A percentile compares a stretch with the other conserved stretches of the same genome.
Evolutionary conservation across 2,329 filamentous ascomycete species (phyloP).

Genomic region (Aurifilum marmelostoma): DNA sequence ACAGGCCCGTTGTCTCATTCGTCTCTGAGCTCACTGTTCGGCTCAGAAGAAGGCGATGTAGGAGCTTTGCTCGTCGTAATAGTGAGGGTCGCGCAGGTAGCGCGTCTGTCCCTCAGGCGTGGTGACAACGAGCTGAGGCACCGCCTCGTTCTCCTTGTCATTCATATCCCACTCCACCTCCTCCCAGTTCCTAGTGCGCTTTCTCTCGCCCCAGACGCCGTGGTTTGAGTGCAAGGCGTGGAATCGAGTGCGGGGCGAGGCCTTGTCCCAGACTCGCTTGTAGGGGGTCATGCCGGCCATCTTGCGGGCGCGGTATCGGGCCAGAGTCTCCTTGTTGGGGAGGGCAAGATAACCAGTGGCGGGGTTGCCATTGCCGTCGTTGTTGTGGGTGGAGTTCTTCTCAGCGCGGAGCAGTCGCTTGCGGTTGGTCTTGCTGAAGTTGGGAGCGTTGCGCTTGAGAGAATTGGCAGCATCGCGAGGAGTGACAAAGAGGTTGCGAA

Average conservation of each 20-base stretch:
- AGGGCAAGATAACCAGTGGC: neutral
- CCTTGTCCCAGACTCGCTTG: neutral
- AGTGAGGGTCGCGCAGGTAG: neutral
- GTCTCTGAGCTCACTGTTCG: neutral
- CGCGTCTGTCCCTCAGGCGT: neutral
- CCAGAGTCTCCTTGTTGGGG: neutral
- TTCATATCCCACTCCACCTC: neutral
- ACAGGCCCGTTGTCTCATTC: neutral
- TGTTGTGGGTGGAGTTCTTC: neutral
- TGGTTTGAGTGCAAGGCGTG: neutral
- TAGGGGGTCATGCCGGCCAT: neutral
- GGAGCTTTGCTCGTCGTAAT: no score
- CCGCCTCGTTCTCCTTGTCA: neutral
- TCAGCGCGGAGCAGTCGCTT: neutral
- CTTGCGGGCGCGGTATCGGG: neutral
- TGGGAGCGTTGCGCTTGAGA: neutral
- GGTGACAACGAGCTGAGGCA: neutral
- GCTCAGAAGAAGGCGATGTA: no score
- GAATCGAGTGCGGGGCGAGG: neutral
- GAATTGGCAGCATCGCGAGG: no score
- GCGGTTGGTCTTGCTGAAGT: neutral
- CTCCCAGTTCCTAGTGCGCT: neutral
- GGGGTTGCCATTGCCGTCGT: neutral
- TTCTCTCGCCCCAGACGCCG: neutral
- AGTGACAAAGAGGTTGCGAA: no score